Conservation (phyloP, 805 yeast genomes). For the Tetrapisispora pingtungensis region DNA sequence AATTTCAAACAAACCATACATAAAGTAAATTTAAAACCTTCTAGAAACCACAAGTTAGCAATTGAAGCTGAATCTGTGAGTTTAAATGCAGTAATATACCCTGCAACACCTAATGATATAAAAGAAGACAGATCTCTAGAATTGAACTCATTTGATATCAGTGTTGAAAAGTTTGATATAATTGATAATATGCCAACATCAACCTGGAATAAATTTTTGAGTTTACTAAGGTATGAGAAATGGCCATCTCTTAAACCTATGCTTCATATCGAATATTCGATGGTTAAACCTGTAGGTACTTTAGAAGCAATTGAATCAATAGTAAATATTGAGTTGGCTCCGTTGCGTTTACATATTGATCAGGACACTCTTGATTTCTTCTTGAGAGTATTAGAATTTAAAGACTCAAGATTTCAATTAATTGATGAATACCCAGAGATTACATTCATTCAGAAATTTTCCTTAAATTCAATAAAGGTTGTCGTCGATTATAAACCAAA, state of each 20-base stretch:
- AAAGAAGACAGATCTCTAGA: background rate
- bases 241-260: conserved; percentile 56
- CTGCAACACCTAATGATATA: background rate
- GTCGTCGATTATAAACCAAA: conserved; percentile 88
- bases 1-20: conserved; percentile 21
- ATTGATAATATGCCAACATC: conserved; percentile 77
- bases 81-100: background rate
- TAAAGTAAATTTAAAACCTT: conserved; percentile 53
- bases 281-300: conserved; percentile 52
- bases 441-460: conserved; percentile 57
- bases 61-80: conserved; percentile 40
- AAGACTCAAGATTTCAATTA: conserved; percentile 55
- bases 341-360: conserved; percentile 76
- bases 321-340: conserved; percentile 45
- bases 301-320: conserved; percentile 63
- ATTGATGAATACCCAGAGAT: conserved; percentile 53
- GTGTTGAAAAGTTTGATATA: conserved; percentile 46
- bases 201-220: conserved; percentile 79
- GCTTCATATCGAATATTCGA: conserved; percentile 38
- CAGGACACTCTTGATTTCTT: conserved; percentile 88
- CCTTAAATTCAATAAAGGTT: conserved; percentile 48
- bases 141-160: conserved; percentile 33
- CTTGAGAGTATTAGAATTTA: conserved; percentile 70
- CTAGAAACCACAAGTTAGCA: conserved; percentile 48
- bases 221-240: conserved; percentile 57